Evolutionary conservation across 2,329 filamentous ascomycete species (phyloP), one percentile per base, ranked within the genome.

Genomic region (Xylariaceae sp.): DNA sequence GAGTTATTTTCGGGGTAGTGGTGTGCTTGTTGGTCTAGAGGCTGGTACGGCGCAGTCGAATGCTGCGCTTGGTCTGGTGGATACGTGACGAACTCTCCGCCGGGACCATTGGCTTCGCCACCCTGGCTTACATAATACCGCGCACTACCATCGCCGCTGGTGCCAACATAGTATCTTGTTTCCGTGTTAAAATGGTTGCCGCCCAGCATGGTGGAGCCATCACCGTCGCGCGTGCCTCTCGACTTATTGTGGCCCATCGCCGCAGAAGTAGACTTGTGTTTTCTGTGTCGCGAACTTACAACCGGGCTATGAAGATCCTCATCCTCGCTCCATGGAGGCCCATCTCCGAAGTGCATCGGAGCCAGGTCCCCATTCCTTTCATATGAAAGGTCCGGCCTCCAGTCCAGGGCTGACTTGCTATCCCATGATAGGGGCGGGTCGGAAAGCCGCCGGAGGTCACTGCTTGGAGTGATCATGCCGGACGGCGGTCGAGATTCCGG

Each of bases 261-360:
- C 19, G 79, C 77, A 1, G 78, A 78, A 0, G 81, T 79, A 2
- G 87, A 89, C 70, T 89, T 95, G 73, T 91, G 87, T 72, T 94
- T 95, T 67, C 88, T 87, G 70, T 95, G 91, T 55, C 88, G 80
- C 40, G 88, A 88, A 61, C 87, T 89, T 11, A 91, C 89, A 19
- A 96, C 89, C 0, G 91, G 91, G 68, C 91, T 95, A 67, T 94
- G 89, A 43, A 96, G 79, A 71, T 97, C 94, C 64, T 97, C 91
- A 66, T 97, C 91, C 73, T 96, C 91, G 71, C 90, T 95, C 75
- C 91, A 97, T 2, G 91, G 92, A 27, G 91, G 91, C 0, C 91
- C 91, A 67, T 94, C 90, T 3, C 84, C 88, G 64, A 94, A 92
- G 47, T 89, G 83, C 68, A 94, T 91, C 26, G 88, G 87, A 7